Conservation (phyloP, 2,329 filamentous ascomycete species). For the Neofusicoccum cordaticola region DNA sequence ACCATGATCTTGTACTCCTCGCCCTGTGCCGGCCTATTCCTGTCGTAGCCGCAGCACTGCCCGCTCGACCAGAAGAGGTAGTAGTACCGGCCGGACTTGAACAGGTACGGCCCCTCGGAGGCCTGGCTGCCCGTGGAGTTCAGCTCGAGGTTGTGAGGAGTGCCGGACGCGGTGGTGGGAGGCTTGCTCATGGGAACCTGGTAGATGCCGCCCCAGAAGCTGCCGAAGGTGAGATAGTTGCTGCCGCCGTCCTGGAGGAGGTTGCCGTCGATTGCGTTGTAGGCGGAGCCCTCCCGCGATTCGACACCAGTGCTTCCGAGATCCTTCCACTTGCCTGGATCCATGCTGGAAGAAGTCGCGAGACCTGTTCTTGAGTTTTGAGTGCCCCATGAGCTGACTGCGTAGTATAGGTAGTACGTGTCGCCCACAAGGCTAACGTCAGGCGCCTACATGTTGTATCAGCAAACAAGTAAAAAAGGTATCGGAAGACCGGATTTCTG, state of each 20-base stretch:
- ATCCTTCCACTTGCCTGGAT: conserved; percentile 58
- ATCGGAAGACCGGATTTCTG: neutral
- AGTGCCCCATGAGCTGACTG: conserved; percentile 57
- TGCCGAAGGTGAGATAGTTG: conserved; percentile 60
- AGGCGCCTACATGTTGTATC: conserved; percentile 51
- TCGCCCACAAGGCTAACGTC: conserved; percentile 56
- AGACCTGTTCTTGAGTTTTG: conserved; percentile 61
- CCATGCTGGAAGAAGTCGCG: conserved; percentile 47
- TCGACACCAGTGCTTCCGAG: conserved; percentile 48
- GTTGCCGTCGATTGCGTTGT: conserved; percentile 51
- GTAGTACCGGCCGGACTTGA: conserved; percentile 50
- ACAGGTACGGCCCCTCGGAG: conserved; percentile 55
- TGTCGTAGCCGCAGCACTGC: conserved; percentile 57
- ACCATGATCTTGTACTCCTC: conserved; percentile 63
- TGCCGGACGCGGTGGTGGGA: conserved; percentile 19
- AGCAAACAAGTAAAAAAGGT: neutral
- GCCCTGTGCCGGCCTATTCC: conserved; percentile 47
- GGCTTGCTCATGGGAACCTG: conserved; percentile 50
- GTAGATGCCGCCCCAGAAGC: conserved; percentile 65
- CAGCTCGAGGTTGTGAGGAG: conserved; percentile 19
- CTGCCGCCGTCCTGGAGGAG: conserved; percentile 37
- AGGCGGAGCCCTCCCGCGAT: conserved; percentile 28
- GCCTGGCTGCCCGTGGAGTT: conserved; percentile 18
- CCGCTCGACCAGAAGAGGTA: conserved; percentile 63
- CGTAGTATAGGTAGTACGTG: conserved; percentile 61